Evolutionary conservation across 352 stramenopile genomes (phyloP).

Genomic region (Phytopythium ostracodes): DNA sequence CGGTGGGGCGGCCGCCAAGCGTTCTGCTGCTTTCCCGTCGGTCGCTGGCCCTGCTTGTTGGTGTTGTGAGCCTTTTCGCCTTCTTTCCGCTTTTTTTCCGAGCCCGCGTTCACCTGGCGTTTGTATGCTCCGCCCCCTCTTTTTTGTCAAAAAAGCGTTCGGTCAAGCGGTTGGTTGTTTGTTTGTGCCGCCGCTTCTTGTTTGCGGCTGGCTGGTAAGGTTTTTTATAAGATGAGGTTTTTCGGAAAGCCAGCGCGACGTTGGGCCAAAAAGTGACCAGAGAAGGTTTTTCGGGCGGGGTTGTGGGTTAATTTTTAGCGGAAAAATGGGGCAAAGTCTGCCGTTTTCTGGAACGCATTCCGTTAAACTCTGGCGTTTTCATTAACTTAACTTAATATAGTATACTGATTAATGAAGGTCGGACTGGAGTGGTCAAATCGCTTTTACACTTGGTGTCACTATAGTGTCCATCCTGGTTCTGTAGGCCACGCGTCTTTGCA

Average conservation of each 20-base stretch:
- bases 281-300: too few relatives aligned
- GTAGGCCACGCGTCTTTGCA: too few relatives aligned
- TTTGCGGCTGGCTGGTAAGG: neutral
- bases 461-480: too few relatives aligned
- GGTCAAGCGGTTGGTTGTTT: constrained; percentile 6
- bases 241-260: neutral
- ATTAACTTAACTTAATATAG: too few relatives aligned
- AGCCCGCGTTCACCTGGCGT: neutral
- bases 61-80: neutral
- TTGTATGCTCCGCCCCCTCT: constrained; percentile 2
- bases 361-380: too few relatives aligned
- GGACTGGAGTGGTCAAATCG: too few relatives aligned
- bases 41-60: neutral
- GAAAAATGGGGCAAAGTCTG: too few relatives aligned
- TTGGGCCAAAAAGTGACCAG: too few relatives aligned
- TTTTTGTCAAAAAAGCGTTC: constrained; percentile 1
- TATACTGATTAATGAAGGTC: too few relatives aligned
- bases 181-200: neutral
- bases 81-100: neutral
- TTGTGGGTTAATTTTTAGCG: neutral
- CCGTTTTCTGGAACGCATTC: too few relatives aligned
- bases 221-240: neutral
- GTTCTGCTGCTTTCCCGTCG: neutral
- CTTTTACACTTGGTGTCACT: too few relatives aligned
- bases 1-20: neutral